A percentile compares a stretch with the other conserved stretches of the same genome.
Conservation (phyloP, 768 basidiomycete species). For the Lactarius sp. region DNA sequence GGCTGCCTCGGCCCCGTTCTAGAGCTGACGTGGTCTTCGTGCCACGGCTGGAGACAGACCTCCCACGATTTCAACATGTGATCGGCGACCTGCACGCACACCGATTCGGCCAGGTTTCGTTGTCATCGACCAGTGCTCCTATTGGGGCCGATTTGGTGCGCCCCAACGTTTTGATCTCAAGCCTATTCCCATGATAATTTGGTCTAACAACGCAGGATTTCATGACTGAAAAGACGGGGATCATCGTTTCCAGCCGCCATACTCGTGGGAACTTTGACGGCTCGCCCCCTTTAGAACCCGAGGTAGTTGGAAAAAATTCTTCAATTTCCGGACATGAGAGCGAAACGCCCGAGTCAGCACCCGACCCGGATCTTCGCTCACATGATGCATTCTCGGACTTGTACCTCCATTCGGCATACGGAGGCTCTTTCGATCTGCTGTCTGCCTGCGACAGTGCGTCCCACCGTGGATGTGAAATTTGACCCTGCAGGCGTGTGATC, state of each 20-base stretch:
- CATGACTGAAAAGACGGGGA: background rate
- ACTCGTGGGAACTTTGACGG: slow-evolving; percentile 7
- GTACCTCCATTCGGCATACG: background rate
- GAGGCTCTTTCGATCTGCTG: background rate
- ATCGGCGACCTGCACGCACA: slow-evolving; percentile 1
- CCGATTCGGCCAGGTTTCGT: background rate
- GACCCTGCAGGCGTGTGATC: background rate
- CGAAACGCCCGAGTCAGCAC: background rate
- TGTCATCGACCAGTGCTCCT: background rate
- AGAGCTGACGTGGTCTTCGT: background rate
- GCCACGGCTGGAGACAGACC: background rate
- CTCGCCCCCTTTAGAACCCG: background rate
- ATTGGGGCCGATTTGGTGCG: background rate
- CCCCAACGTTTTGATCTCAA: background rate
- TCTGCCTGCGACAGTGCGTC: background rate
- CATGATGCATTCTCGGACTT: background rate
- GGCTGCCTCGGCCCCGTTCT: background rate
- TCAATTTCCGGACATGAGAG: background rate
- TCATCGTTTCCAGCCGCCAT: background rate
- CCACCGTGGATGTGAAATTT: background rate
- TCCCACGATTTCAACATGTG: background rate
- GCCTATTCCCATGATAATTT: background rate
- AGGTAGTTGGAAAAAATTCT: background rate
- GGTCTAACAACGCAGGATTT: background rate
- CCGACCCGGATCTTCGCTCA: background rate